phyloP scores from a whole-genome alignment of 202 grass and related monocot species.

The Tripidium arundinaceum region DNA sequence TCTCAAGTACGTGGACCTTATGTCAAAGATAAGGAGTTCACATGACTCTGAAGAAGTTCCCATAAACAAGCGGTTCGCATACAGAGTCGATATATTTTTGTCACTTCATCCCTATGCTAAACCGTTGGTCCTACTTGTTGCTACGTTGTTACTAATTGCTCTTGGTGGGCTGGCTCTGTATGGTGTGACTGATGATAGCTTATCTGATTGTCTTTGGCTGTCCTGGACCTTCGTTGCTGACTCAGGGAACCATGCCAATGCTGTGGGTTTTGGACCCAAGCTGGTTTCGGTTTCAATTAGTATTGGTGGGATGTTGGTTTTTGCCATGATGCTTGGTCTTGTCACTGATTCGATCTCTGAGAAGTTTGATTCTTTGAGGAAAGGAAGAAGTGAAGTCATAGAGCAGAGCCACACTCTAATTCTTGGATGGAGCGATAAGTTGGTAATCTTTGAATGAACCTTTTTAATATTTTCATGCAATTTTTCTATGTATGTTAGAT shows the following conservation, averaged over 20 bases:
- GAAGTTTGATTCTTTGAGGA: constrained; percentile 85
- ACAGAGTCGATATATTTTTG: constrained; percentile 64
- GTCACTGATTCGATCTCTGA: constrained; percentile 75
- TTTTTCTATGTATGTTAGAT: constrained; percentile 1
- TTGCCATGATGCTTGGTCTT: constrained; percentile 88
- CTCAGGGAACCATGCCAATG: constrained; percentile 64
- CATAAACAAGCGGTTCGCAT: constrained; percentile 63
- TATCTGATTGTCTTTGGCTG: constrained; percentile 63
- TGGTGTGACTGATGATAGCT: constrained; percentile 60
- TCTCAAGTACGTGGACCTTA: constrained; percentile 50
- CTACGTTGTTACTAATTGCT: constrained; percentile 61
- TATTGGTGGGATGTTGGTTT: constrained; percentile 74
- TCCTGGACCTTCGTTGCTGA: constrained; percentile 77
- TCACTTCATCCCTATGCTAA: constrained; percentile 69
- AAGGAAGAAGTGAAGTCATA: constrained; percentile 73
- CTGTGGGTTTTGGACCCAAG: constrained; percentile 57
- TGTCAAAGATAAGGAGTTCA: constrained; percentile 45
- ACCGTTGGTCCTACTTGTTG: constrained; percentile 63
- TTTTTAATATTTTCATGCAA: not conserved
- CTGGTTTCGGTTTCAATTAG: constrained; percentile 73
- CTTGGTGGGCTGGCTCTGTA: constrained; percentile 62
- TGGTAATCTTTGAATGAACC: constrained; percentile 46
- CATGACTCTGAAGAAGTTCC: constrained; percentile 51
- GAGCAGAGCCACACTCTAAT: constrained; percentile 66
- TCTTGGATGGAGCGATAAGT: constrained; percentile 74